These are phyloP conservation scores for Apiospora sp. DNA, from an alignment of 2,329 filamentous ascomycete species.

Conservation along the genomic window DNA sequence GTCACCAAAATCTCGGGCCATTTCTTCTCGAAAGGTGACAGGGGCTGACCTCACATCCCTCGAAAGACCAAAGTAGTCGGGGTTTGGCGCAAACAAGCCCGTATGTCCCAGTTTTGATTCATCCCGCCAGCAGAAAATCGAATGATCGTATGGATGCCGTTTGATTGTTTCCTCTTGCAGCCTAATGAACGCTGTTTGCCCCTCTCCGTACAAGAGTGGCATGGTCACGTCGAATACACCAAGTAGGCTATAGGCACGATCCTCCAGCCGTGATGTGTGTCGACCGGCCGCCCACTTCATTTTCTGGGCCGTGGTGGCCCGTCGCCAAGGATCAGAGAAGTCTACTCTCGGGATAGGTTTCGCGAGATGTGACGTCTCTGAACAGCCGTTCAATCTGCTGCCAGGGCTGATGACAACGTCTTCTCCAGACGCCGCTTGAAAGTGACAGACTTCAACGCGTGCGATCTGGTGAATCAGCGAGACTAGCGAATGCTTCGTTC, in stretches of 20 bases:
- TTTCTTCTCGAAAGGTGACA: not conserved
- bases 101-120: not conserved
- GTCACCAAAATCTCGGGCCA: not conserved
- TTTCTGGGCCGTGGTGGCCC: not conserved
- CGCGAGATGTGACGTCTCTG: not conserved
- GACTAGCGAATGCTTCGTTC: not conserved
- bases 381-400: not conserved
- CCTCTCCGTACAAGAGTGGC: conserved; percentile 44
- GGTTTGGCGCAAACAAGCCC: not conserved
- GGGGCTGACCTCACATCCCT: not conserved
- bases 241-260: conserved; percentile 43
- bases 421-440: not conserved
- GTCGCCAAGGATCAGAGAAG: not conserved
- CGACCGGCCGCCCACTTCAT: conserved; percentile 39
- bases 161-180: conserved; percentile 42
- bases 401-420: not conserved
- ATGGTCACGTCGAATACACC: conserved; percentile 44
- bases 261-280: conserved; percentile 37
- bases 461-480: not conserved
- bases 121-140: not conserved
- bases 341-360: not conserved
- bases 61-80: not conserved
- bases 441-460: not conserved
- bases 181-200: conserved; percentile 38
- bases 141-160: not conserved